These are phyloP conservation scores for Juncus effusus DNA, from an alignment of 176 grass and related monocot genomes.

Conservation along the genomic window DNA sequence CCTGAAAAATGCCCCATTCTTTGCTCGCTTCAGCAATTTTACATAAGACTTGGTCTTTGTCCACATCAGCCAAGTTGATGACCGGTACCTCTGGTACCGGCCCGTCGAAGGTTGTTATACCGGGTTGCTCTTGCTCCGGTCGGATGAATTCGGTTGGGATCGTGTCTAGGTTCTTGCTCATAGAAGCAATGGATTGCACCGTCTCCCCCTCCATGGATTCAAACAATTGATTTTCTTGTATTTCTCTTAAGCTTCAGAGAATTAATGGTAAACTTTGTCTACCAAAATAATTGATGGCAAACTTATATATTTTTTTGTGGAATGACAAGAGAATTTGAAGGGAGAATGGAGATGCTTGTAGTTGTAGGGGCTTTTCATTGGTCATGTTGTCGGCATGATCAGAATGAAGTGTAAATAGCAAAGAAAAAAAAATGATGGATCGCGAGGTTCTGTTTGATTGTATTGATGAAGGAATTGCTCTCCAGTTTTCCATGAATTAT, in stretches of 20 bases:
- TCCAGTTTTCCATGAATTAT: no score
- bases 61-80: constrained; percentile 48
- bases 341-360: not conserved
- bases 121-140: constrained; percentile 49
- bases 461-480: no score
- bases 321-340: not conserved
- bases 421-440: no score
- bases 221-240: not conserved
- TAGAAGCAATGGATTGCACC: constrained; percentile 43
- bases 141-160: constrained; percentile 53
- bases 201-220: constrained; percentile 25
- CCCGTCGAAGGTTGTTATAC: constrained; percentile 44
- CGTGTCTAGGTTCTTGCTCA: not conserved
- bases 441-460: no score
- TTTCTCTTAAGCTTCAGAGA: not conserved
- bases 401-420: no score
- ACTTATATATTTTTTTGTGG: not conserved
- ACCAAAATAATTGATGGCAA: not conserved
- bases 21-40: constrained; percentile 32
- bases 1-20: constrained; percentile 72
- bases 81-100: constrained; percentile 43
- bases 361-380: not conserved
- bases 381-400: not conserved
- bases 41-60: not conserved
- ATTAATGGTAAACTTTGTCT: not conserved